Conservation (phyloP, 2,329 filamentous ascomycete genomes). For the Neofusicoccum sp. region DNA sequence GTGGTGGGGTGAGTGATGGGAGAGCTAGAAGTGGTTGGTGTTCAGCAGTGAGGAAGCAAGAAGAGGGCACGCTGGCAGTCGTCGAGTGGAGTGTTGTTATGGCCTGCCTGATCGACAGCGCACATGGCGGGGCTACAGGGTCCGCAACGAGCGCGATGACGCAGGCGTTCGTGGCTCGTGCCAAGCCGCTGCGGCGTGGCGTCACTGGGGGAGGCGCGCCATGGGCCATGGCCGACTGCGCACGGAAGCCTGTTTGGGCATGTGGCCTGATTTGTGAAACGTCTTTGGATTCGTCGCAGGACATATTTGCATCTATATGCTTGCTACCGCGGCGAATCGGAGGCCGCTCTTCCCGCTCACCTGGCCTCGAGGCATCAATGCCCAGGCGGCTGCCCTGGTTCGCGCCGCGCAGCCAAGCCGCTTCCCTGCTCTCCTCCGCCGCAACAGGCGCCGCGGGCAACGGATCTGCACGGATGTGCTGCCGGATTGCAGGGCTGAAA, state of each 20-base stretch:
- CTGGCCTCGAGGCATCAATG: neutral
- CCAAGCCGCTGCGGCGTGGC: neutral
- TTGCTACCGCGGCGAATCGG: neutral
- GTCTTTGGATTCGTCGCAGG: neutral
- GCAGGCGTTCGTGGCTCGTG: conserved; percentile 11
- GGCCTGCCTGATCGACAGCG: conserved; percentile 9
- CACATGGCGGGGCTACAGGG: neutral
- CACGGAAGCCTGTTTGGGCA: conserved; percentile 2
- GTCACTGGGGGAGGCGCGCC: neutral
- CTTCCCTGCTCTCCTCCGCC: neutral
- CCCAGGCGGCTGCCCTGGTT: neutral
- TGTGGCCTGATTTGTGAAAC: conserved; percentile 5
- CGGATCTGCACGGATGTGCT: conserved; percentile 3
- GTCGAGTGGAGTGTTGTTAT: neutral
- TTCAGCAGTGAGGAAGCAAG: neutral
- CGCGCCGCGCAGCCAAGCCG: neutral
- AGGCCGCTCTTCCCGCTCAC: neutral
- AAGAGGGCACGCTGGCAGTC: neutral
- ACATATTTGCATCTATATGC: neutral
- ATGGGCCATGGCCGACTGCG: neutral
- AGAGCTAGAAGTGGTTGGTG: neutral
- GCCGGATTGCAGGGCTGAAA: conserved; percentile 3
- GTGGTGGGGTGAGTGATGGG: neutral
- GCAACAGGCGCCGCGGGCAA: neutral
- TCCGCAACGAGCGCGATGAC: neutral